phyloP scores from a whole-genome alignment of 2,329 filamentous ascomycete genomes.

The Mycogone perniciosa region DNA sequence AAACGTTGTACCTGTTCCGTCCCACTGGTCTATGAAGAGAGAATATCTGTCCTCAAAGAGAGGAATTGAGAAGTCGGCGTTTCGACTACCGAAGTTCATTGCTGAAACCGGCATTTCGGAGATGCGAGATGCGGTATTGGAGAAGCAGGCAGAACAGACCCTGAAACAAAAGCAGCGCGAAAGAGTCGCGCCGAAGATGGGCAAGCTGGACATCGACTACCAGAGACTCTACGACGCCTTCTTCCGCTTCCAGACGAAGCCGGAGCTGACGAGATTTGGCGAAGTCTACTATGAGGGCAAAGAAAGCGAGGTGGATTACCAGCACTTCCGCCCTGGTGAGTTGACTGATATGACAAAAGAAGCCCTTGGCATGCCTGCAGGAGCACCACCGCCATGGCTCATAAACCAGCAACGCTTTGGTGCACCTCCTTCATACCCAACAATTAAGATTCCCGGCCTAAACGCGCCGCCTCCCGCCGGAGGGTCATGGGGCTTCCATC shows the following conservation, averaged over 20 bases:
- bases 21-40: conserved; percentile 91
- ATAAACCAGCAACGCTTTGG: conserved; percentile 95
- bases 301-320: conserved; percentile 91
- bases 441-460: conserved; percentile 88
- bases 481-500: conserved; percentile 89
- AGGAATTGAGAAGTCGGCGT: conserved; percentile 91
- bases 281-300: conserved; percentile 99
- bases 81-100: conserved; percentile 91
- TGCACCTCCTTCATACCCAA: conserved; percentile 88
- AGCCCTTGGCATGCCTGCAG: conserved; percentile 86
- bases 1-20: conserved; percentile 90
- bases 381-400: conserved; percentile 91
- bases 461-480: conserved; percentile 89
- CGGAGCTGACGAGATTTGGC: conserved; percentile 85
- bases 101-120: conserved; percentile 95
- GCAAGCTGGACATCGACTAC: conserved; percentile 96
- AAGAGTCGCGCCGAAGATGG: conserved; percentile 90
- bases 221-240: conserved; percentile 98
- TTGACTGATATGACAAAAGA: conserved; percentile 85
- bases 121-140: conserved; percentile 93
- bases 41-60: conserved; percentile 97
- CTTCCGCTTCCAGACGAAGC: conserved; percentile 96
- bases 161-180: conserved; percentile 95
- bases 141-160: conserved; percentile 88
- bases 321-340: conserved; percentile 84